Evolutionary conservation across 2,329 filamentous ascomycete genomes (phyloP).

Genomic region (Aspergillus jensenii): DNA sequence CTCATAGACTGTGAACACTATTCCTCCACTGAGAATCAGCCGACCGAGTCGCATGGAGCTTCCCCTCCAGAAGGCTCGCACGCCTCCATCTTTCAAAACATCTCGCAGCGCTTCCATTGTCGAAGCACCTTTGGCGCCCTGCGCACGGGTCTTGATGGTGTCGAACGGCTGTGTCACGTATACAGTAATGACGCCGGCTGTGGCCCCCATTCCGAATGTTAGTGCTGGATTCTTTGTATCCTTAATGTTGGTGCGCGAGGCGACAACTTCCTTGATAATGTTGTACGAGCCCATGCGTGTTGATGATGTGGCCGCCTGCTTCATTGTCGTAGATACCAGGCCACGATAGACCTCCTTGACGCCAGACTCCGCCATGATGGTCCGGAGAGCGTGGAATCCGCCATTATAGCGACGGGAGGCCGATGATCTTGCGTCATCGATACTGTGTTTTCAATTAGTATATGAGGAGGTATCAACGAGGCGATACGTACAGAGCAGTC

Average conservation of each 20-base stretch:
- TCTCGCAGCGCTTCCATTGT: background rate
- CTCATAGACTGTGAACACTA: constrained; percentile 65
- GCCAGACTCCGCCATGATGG: constrained; percentile 54
- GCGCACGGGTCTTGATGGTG: constrained; percentile 2
- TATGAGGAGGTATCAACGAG: background rate
- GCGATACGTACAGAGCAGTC: constrained; percentile 39
- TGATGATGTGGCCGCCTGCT: constrained; percentile 62
- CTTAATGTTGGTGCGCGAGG: constrained; percentile 48
- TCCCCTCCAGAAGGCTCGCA: constrained; percentile 65
- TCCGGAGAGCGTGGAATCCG: constrained; percentile 51
- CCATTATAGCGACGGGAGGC: constrained; percentile 47
- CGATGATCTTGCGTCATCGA: constrained; percentile 58
- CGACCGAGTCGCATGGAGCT: constrained; percentile 67
- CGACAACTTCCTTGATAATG: constrained; percentile 61
- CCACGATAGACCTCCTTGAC: constrained; percentile 59
- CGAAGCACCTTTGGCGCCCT: background rate
- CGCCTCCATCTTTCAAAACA: constrained; percentile 53
- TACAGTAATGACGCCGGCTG: constrained; percentile 48
- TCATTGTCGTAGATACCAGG: constrained; percentile 60
- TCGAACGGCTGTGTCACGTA: constrained; percentile 8
- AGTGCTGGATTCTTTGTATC: constrained; percentile 42
- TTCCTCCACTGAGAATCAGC: constrained; percentile 65
- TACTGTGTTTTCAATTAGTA: constrained; percentile 29
- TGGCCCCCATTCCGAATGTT: constrained; percentile 63
- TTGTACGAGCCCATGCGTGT: constrained; percentile 65